Percentiles rank a stretch among this genome's conserved stretches.
phyloP scores from a whole-genome alignment of 495 filamentous ascomycete species.

The Daldinia loculata region DNA sequence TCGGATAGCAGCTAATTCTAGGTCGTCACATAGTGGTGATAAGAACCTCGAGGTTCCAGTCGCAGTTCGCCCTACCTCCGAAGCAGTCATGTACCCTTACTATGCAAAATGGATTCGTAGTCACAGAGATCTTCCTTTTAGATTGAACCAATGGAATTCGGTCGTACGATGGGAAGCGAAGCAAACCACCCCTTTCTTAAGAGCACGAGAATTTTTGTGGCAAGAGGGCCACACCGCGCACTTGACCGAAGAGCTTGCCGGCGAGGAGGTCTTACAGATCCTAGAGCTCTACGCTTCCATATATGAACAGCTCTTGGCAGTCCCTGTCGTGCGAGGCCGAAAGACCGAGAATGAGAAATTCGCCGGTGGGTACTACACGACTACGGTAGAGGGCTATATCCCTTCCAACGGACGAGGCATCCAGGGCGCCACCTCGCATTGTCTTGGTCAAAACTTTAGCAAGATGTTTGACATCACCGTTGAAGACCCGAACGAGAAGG shows the following conservation, averaged over 20 bases:
- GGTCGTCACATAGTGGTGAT: conserved; percentile 65
- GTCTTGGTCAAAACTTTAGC: conserved; percentile 94
- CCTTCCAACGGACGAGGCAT: conserved; percentile 94
- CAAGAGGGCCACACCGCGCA: conserved; percentile 98
- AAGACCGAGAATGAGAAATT: conserved; percentile 98
- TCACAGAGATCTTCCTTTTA: conserved; percentile 91
- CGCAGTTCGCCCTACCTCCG: conserved; percentile 94
- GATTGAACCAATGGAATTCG: conserved; percentile 97
- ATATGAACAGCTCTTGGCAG: conserved; percentile 91
- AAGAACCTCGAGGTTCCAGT: conserved; percentile 93
- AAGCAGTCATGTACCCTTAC: conserved; percentile 89
- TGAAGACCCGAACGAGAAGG: conserved; percentile 86
- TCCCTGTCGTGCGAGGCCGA: conserved; percentile 87
- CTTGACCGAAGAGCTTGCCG: conserved; percentile 77
- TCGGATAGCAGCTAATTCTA: conserved; percentile 17
- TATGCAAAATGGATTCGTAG: conserved; percentile 96
- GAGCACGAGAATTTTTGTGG: conserved; percentile 95
- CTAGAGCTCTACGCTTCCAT: conserved; percentile 91
- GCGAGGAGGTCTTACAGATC: conserved; percentile 86
- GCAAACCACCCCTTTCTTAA: conserved; percentile 92
- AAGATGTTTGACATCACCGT: conserved; percentile 99
- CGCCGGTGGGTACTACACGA: conserved; percentile 93
- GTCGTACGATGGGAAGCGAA: conserved; percentile 99
- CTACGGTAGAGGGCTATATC: conserved; percentile 94
- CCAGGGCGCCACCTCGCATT: conserved; percentile 93